Evolutionary conservation across 1,284 basidiomycete genomes (phyloP).

Genomic region (Tilletia indica): DNA sequence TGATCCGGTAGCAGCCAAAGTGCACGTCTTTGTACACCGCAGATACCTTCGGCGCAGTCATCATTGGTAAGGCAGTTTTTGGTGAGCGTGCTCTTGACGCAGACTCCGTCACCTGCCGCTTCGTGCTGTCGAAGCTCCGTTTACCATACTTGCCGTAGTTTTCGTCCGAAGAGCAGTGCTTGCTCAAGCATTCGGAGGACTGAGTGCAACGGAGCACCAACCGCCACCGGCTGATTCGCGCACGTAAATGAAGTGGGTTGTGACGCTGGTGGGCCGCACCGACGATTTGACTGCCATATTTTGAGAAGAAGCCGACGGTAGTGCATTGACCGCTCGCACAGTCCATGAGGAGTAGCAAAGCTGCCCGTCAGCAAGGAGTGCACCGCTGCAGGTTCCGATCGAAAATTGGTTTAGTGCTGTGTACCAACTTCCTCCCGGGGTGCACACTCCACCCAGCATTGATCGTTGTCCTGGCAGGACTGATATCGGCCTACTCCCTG

Average conservation of each 20-base stretch:
- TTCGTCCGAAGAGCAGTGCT: background rate
- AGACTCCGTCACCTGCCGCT: background rate
- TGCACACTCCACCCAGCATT: background rate
- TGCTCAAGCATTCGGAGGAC: background rate
- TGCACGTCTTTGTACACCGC: background rate
- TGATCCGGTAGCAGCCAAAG: background rate
- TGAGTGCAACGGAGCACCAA: background rate
- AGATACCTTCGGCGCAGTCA: background rate
- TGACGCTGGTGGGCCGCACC: background rate
- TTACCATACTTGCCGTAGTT: background rate
- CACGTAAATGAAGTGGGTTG: background rate
- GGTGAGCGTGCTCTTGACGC: background rate
- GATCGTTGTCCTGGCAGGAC: background rate
- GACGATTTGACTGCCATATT: no score
- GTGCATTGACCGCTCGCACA: no score
- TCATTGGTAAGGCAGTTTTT: background rate
- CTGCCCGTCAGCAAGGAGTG: no score
- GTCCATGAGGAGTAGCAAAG: no score
- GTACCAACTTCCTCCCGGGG: background rate
- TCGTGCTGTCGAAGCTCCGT: background rate
- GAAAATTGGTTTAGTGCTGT: no score
- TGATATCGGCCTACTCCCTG: background rate
- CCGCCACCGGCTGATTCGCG: background rate
- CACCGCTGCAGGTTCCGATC: no score
- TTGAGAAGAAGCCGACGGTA: background rate